Conservation (phyloP, 1,139 yeast species). For the Magnusiomyces clavatus region DNA sequence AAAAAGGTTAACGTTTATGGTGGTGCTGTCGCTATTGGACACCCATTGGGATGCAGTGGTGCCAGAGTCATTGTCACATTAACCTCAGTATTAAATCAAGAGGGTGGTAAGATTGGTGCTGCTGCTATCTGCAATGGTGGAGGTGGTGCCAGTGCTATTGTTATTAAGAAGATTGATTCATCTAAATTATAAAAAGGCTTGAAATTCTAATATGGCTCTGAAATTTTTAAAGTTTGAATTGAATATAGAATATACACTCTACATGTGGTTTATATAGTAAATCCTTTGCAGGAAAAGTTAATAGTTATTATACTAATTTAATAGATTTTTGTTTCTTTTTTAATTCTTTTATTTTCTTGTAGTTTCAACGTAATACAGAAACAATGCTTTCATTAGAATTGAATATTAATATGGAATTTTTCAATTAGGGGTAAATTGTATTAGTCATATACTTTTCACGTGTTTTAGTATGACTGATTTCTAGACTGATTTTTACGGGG, state of each 20-base stretch:
- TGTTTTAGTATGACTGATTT: no score
- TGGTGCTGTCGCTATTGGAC: conserved; percentile 97
- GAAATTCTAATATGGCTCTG: neutral
- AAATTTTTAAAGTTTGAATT: neutral
- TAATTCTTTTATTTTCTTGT: no score
- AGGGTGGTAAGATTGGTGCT: conserved; percentile 74
- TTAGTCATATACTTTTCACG: no score
- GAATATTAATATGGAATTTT: no score
- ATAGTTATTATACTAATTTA: neutral
- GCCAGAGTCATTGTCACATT: conserved; percentile 89
- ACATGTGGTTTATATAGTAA: no score
- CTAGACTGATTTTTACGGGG: no score
- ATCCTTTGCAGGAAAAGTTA: neutral
- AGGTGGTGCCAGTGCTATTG: conserved; percentile 91
- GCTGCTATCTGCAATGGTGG: conserved; percentile 99
- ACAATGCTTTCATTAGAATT: no score
- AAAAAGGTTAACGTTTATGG: conserved; percentile 88
- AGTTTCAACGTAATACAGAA: neutral
- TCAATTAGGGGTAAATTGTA: no score
- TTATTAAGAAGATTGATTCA: conserved; percentile 43
- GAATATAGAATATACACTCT: no score
- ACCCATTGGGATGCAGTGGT: conserved; percentile 96
- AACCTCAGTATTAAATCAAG: conserved; percentile 64
- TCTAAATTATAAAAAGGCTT: conserved; percentile 11
- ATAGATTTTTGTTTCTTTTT: neutral